Evolutionary conservation across 2,329 filamentous ascomycete genomes (phyloP).

Genomic region (Claviceps citrina): DNA sequence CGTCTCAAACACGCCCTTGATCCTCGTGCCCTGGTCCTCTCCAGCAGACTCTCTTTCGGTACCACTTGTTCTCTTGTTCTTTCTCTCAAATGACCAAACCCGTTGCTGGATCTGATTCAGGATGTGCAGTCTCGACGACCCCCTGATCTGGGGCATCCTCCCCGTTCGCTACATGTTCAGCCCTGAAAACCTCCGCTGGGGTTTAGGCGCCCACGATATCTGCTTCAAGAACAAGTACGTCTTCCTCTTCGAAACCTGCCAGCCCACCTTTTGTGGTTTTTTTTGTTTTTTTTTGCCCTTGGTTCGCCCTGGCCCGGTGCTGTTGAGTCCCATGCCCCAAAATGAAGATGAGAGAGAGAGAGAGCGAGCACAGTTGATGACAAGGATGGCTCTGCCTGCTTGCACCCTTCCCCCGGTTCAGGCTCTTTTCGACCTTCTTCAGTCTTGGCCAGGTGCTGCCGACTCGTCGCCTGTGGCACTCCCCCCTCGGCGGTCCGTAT

Average conservation of each 20-base stretch:
- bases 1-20: no score
- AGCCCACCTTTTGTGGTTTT: no score
- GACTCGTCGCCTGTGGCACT: conserved; percentile 69
- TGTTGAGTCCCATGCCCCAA: no score
- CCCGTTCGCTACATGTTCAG: conserved; percentile 59
- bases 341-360: no score
- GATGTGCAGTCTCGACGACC: conserved; percentile 80
- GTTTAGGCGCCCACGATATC: conserved; percentile 84
- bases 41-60: no score
- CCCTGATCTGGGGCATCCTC: conserved; percentile 80
- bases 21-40: no score
- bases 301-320: no score
- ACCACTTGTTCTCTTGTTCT: neutral
- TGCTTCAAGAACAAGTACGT: conserved; percentile 74
- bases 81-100: neutral
- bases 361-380: neutral
- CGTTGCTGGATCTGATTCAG: no score
- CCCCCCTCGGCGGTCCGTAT: conserved; percentile 66
- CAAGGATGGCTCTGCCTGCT: no score
- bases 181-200: conserved; percentile 68
- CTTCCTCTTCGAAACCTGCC: no score
- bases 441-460: conserved; percentile 78
- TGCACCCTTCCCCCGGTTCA: conserved; percentile 20
- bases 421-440: conserved; percentile 65
- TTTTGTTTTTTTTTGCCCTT: neutral